Conservation (phyloP, 768 basidiomycete genomes). For the Boletus pseudopeckii region DNA sequence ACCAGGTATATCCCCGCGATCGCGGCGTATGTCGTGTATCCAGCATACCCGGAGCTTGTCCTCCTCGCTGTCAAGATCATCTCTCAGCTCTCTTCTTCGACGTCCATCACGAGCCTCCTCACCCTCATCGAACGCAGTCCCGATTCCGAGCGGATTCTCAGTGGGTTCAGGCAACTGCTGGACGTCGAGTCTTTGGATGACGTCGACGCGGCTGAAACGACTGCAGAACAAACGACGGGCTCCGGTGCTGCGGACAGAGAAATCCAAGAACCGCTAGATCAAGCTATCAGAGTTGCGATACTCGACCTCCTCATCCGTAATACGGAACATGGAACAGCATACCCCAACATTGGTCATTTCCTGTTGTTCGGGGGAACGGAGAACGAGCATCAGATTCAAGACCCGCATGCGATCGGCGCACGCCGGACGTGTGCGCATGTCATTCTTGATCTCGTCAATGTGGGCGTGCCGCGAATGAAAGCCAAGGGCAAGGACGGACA, state of each 20-base stretch:
- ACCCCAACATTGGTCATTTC: constrained; percentile 86
- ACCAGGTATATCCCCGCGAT: constrained; percentile 75
- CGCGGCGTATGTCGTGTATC: constrained; percentile 70
- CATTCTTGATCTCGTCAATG: constrained; percentile 71
- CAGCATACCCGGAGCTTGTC: constrained; percentile 67
- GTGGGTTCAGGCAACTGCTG: constrained; percentile 70
- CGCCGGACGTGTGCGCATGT: constrained; percentile 74
- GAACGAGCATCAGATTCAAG: constrained; percentile 66
- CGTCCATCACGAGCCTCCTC: constrained; percentile 68
- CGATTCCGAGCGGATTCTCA: constrained; percentile 82
- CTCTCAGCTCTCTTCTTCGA: constrained; percentile 58
- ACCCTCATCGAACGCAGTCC: constrained; percentile 75
- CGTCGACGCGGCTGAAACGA: constrained; percentile 54
- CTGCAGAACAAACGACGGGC: constrained; percentile 63
- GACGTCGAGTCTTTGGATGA: constrained; percentile 60
- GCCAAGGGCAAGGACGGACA: constrained; percentile 40
- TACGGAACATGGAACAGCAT: constrained; percentile 56
- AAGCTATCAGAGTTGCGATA: constrained; percentile 71
- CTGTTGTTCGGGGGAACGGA: constrained; percentile 69
- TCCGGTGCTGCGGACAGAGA: constrained; percentile 65
- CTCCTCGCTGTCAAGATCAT: constrained; percentile 80
- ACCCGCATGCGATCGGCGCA: constrained; percentile 72
- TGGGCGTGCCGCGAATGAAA: constrained; percentile 61
- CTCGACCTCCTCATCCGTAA: constrained; percentile 81
- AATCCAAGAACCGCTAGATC: constrained; percentile 46